Evolutionary conservation across 1,139 yeast genomes (phyloP).

Genomic region (Nakaseomyces kungkrabaensis): DNA sequence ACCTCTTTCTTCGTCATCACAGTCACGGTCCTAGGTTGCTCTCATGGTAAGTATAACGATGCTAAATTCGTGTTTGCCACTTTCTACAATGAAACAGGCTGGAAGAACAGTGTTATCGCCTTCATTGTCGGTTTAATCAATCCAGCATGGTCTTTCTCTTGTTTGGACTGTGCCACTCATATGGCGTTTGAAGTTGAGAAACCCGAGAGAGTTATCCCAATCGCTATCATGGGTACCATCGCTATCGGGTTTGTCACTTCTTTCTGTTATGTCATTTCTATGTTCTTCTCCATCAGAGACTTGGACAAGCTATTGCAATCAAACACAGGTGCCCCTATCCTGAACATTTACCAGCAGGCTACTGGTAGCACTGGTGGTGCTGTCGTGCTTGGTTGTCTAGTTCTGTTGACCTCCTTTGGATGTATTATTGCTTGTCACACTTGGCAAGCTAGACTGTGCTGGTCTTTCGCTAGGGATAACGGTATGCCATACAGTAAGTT

Average conservation of each 20-base stretch:
- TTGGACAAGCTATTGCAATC: conserved; percentile 38
- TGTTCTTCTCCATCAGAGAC: conserved; percentile 52
- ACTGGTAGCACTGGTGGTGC: conserved; percentile 48
- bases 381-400: conserved; percentile 45
- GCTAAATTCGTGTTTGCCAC: conserved; percentile 53
- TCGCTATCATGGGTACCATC: conserved; percentile 54
- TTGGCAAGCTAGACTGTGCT: conserved; percentile 65
- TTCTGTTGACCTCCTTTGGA: conserved; percentile 55
- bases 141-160: conserved; percentile 63
- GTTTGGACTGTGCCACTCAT: conserved; percentile 60
- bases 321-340: conserved; percentile 51
- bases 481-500: conserved; percentile 42
- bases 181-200: conserved; percentile 57
- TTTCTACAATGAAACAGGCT: conserved; percentile 56
- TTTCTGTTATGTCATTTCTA: conserved; percentile 47
- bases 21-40: conserved; percentile 46
- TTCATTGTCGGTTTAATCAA: conserved; percentile 57
- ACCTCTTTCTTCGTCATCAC: conserved; percentile 46
- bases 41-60: conserved; percentile 45
- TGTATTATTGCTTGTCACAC: conserved; percentile 66
- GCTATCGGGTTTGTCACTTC: conserved; percentile 58
- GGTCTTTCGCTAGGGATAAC: conserved; percentile 69
- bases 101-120: conserved; percentile 50
- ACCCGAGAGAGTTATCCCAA: conserved; percentile 53
- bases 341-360: conserved; percentile 54